A percentile compares a stretch with the other conserved stretches of the same genome.
Evolutionary conservation across 352 stramenopile species (phyloP).

Genomic region (Phytophthora constricta): DNA sequence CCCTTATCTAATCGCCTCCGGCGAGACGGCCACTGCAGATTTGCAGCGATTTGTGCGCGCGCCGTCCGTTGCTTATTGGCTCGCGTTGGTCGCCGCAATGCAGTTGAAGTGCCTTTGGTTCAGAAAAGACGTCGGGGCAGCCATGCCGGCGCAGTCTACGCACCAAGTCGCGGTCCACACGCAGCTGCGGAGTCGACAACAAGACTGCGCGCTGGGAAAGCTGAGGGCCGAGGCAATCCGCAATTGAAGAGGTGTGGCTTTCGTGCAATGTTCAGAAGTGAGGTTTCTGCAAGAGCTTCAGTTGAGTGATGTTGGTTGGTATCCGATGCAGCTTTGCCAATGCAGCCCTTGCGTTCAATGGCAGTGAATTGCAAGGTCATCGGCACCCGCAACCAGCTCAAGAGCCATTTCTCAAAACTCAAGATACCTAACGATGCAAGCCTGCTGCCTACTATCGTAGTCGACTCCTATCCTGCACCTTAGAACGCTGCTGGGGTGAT

Average conservation of each 20-base stretch:
- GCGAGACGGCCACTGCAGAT: conserved; percentile 18
- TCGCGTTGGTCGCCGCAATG: neutral
- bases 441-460: too few species aligned
- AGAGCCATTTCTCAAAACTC: too few species aligned
- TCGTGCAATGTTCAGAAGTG: conserved; percentile 5
- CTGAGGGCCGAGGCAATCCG: neutral
- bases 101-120: conserved; percentile 1
- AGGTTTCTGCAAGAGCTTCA: too few species aligned
- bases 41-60: conserved; percentile 6
- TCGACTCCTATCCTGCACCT: conserved; percentile 3
- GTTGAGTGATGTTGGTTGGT: too few species aligned
- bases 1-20: conserved; percentile 20
- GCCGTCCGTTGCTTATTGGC: conserved; percentile 18
- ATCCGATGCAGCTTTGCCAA: too few species aligned
- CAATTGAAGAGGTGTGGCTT: neutral
- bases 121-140: conserved; percentile 9
- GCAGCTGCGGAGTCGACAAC: conserved; percentile 18
- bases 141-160: conserved; percentile 16
- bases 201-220: conserved; percentile 10
- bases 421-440: too few species aligned
- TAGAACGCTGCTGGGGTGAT: conserved; percentile 27
- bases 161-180: conserved; percentile 1
- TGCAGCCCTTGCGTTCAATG: too few species aligned
- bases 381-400: too few species aligned
- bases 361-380: too few species aligned